Base-by-base conservation (phyloP, 192 early-diverging fungal genomes). In the Coemansia erecta region DNA sequence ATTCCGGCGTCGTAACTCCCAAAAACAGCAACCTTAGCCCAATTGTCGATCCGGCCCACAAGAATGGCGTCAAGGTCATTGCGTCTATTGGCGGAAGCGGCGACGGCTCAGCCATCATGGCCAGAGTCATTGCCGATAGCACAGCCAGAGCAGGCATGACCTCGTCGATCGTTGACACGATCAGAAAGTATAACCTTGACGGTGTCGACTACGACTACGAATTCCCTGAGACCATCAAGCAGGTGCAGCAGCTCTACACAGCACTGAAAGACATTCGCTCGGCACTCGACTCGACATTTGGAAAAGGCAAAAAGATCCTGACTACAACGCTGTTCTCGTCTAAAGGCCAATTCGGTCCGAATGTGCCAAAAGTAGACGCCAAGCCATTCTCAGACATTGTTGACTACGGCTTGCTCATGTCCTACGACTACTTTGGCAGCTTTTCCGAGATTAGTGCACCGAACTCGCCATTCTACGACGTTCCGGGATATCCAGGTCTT, bases 71-170 rank as follows among this genome's bases (percentile, higher is more conserved):
- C 54, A 84, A 84, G 41, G 83, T 89, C 7, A 62, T 89, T 24
- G 64, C 89, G 22, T 86, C 88, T 3, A 78, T 90, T 47, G 90
- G 90, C 42, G 90, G 90, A 43, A 58, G 56, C 15, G 90, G 87
- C 81, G 81, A 67, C 51, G 86, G 86, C 26, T 89, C 87, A 0
- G 63, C 81, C 43, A 60, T 49, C 10, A 80, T 90, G 60, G 82
- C 84, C 11, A 58, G 59, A 9, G 84, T 85, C 53, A 70, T 80
- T 13, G 67, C 72, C 21, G 60, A 56, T 35, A 64, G 60, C 9
- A 26, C 42, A 8, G 69, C 66, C 12, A 73, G 83, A 21, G 33
- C 62, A 9, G 53, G 51, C 2, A 64, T 83, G 53, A 71, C 67
- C 11, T 50, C 56, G 13, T 75, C 61, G 24, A 50, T 85, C 7